Evolutionary conservation across 2,329 filamentous ascomycete genomes (phyloP).

Genomic region (Colletotrichum trifolii): DNA sequence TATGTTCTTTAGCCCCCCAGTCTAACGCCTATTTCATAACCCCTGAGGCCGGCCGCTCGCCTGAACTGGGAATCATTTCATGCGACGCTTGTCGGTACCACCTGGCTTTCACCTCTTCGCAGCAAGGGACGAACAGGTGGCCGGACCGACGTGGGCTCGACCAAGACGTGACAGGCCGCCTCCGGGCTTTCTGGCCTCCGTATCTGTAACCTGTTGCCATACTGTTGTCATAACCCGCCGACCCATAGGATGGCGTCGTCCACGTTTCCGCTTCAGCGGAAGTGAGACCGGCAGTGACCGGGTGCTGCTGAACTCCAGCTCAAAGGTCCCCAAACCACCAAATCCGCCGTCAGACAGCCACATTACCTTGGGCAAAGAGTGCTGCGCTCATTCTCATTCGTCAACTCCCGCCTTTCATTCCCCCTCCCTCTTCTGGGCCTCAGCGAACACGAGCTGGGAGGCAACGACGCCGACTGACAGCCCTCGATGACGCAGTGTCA

Average conservation of each 20-base stretch:
- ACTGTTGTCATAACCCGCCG: neutral
- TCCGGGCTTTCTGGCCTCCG: too few relatives aligned
- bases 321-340: neutral
- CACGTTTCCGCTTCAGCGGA: neutral
- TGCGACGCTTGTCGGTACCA: constrained; percentile 29
- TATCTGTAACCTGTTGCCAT: neutral
- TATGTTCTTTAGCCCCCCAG: constrained; percentile 13
- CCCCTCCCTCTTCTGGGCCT: neutral
- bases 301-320: neutral
- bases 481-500: constrained; percentile 19
- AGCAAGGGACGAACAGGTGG: too few relatives aligned
- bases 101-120: neutral
- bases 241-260: constrained; percentile 12
- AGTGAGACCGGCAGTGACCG: neutral
- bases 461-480: neutral
- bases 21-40: constrained; percentile 30
- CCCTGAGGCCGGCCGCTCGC: constrained; percentile 27
- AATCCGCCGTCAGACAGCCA: neutral
- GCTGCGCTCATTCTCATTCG: constrained; percentile 11
- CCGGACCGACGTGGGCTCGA: too few relatives aligned
- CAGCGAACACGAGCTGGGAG: neutral
- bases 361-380: neutral
- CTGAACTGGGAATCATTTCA: constrained; percentile 26
- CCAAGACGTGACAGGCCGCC: neutral
- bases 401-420: constrained; percentile 10